Evolutionary conservation across 1,284 basidiomycete genomes (phyloP), one percentile per base, ranked within the genome.

Genomic region (Austroboletus novae-zelandiae): DNA sequence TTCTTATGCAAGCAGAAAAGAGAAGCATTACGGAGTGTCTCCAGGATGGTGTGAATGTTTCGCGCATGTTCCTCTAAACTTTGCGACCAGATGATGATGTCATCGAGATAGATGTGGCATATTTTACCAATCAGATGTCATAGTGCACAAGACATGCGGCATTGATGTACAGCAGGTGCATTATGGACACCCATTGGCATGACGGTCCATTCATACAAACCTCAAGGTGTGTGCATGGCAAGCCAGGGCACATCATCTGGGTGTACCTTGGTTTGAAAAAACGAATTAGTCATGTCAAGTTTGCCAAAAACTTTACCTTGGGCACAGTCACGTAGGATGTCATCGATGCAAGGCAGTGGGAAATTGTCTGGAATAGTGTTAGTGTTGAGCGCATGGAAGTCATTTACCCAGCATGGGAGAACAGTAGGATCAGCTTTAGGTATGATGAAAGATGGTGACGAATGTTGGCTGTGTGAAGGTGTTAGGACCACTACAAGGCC

Each of bases 361-460:
- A 57, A 51, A 9, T 56, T 53, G 27, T 61, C 51, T 1, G 52
- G 47, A 0, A 61, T 23, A 0, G 62, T 67, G 37, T 67, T 66
- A 0, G 15, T 25, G 37, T 69, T 69, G 0, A 62, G 34, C 0
- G 39, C 3, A 0, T 48, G 25, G 10, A 42, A 61, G 18, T 66
- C 58, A 20, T 61, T 62, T 0, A 60, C 59, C 61, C 51, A 60
- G 0, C 51, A 27, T 0, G 27, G 57, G 0, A 55, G 11, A 0
- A 53, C 49, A 0, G 47, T 53, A 0, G 49, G 45, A n/a, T 58
- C 51, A 0, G 43, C 43, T 11, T 58, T 58, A 0, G 44, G 51
- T 4, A 58, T 57, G 4, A 58, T 45, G 40, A 59, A 61, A 4
- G 45, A 40, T 2, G 43, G 43, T 2, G 43, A 45, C 9, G 35